These are phyloP conservation scores for Rhodosporidiobolus sp. DNA, from an alignment of 768 basidiomycete genomes.

Conservation along the genomic window DNA sequence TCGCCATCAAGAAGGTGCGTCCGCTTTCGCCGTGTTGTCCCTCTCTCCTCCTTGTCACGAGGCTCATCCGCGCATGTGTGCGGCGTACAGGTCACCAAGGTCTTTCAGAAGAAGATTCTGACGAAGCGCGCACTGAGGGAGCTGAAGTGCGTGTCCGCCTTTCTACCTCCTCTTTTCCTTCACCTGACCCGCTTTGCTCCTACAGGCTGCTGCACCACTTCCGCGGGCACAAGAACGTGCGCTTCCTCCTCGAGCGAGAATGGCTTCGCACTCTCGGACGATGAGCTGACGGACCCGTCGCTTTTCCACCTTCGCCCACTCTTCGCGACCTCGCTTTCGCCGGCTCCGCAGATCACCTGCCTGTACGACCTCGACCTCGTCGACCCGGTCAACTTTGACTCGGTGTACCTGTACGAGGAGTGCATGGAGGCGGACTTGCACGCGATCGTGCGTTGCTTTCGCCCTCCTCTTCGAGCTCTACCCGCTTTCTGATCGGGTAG, in stretches of 20 bases:
- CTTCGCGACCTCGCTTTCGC: not conserved
- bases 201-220: constrained; percentile 88
- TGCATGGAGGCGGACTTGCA: constrained; percentile 99
- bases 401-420: constrained; percentile 84
- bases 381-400: constrained; percentile 86
- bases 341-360: constrained; percentile 71
- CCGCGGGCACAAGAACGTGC: constrained; percentile 95
- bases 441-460: constrained; percentile 66
- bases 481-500: not conserved
- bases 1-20: constrained; percentile 94
- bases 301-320: not conserved
- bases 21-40: not conserved
- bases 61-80: too few species aligned
- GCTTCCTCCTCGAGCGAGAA: constrained; percentile 40
- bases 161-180: not conserved
- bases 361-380: constrained; percentile 93
- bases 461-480: not conserved
- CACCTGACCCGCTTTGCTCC: constrained; percentile 10
- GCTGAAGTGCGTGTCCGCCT: constrained; percentile 55
- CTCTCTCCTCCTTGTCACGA: too few species aligned
- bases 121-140: constrained; percentile 95
- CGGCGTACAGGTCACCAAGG: constrained; percentile 45
- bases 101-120: constrained; percentile 69
- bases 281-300: not conserved
- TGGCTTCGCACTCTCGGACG: not conserved